Evolutionary conservation across 2,329 filamentous ascomycete species (phyloP).

Genomic region (Lecanosticta acicola): DNA sequence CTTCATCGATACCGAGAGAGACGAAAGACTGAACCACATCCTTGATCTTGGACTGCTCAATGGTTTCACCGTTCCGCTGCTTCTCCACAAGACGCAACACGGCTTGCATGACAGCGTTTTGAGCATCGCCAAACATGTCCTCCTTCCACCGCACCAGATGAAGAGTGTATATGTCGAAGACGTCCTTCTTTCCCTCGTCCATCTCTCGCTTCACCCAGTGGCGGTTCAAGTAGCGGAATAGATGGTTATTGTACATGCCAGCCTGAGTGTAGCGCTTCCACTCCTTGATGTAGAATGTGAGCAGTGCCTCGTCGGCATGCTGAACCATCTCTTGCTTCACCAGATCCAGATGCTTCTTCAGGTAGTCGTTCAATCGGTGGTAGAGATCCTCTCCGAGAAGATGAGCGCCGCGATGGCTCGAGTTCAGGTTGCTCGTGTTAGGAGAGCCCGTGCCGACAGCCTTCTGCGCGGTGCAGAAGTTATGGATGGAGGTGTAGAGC

Average conservation of each 20-base stretch:
- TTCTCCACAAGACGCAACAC: conserved; percentile 94
- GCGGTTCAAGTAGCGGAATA: conserved; percentile 92
- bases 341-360: conserved; percentile 67
- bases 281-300: conserved; percentile 91
- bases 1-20: conserved; percentile 87
- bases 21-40: conserved; percentile 93
- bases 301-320: conserved; percentile 82
- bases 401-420: conserved; percentile 74
- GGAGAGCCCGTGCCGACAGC: conserved; percentile 53
- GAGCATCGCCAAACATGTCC: conserved; percentile 79
- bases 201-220: conserved; percentile 99
- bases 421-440: conserved; percentile 38
- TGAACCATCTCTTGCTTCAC: conserved; percentile 68
- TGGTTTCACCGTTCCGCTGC: conserved; percentile 94
- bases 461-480: conserved; percentile 98
- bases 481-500: conserved; percentile 94
- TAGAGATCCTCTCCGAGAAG: conserved; percentile 94
- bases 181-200: conserved; percentile 96
- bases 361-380: conserved; percentile 80
- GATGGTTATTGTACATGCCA: conserved; percentile 93
- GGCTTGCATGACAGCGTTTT: conserved; percentile 86
- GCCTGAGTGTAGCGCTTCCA: conserved; percentile 94
- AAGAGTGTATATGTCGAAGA: conserved; percentile 96
- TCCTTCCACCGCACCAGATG: conserved; percentile 94
- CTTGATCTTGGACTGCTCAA: conserved; percentile 95